Percentiles rank a stretch among this genome's conserved stretches.
phyloP scores from a whole-genome alignment of 352 stramenopile species.

The Phytopythium litorale region DNA sequence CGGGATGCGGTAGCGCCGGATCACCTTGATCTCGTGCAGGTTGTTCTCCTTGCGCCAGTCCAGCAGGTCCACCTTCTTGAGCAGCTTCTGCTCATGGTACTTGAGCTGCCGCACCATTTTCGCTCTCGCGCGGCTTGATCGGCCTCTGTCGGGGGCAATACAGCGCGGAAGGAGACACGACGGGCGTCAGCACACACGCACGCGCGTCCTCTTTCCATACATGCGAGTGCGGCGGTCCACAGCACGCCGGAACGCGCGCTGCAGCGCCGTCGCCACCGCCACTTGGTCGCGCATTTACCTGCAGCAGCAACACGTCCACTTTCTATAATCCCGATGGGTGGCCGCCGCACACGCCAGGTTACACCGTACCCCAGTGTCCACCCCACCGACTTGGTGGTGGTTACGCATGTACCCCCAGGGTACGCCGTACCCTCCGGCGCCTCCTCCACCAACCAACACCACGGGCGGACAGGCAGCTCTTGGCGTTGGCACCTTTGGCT shows the following conservation, averaged over 20 bases:
- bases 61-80: constrained; percentile 99
- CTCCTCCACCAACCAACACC: constrained; percentile 4
- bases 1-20: constrained; percentile 97
- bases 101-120: constrained; percentile 90
- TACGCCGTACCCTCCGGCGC: neutral
- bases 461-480: too few relatives aligned
- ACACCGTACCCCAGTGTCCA: neutral
- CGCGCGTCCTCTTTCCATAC: neutral
- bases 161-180: neutral
- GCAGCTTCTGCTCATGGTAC: constrained; percentile 98
- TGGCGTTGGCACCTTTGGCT: neutral
- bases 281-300: neutral
- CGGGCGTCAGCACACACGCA: neutral
- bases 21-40: constrained; percentile 97
- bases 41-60: constrained; percentile 99
- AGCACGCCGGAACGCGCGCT: neutral
- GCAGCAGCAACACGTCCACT: neutral
- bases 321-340: neutral
- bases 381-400: too few relatives aligned
- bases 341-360: neutral
- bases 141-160: neutral
- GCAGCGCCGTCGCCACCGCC: neutral
- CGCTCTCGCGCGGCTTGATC: neutral
- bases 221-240: neutral
- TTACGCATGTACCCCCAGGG: neutral